Percentiles rank a stretch among this genome's conserved stretches.
phyloP scores from a whole-genome alignment of 1,284 basidiomycete genomes.

The Golubevia sp. region DNA sequence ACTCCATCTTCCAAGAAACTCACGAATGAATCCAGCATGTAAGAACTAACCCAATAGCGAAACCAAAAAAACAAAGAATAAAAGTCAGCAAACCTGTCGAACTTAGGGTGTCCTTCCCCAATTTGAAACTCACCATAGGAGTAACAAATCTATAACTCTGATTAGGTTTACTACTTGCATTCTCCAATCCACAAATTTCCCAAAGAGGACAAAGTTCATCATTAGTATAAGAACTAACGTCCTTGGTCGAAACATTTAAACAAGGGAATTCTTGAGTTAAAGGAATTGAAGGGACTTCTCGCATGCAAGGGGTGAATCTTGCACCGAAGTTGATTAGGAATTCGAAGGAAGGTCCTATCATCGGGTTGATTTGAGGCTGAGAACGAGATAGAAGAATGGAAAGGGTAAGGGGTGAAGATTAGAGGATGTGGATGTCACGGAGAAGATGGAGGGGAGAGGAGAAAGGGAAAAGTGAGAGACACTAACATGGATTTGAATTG shows the following conservation, averaged over 20 bases:
- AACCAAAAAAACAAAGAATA: no score
- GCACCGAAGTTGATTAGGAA: slow-evolving; percentile 60
- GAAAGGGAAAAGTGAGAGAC: neutral
- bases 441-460: no score
- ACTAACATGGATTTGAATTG: slow-evolving; percentile 36
- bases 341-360: slow-evolving; percentile 58
- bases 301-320: slow-evolving; percentile 60
- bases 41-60: slow-evolving; percentile 26
- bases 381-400: slow-evolving; percentile 9
- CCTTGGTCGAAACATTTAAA: slow-evolving; percentile 16
- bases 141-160: slow-evolving; percentile 52
- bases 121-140: slow-evolving; percentile 43
- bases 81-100: no score
- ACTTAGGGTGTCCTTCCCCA: no score
- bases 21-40: slow-evolving; percentile 53
- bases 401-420: slow-evolving; percentile 10
- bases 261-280: slow-evolving; percentile 45
- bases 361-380: slow-evolving; percentile 47
- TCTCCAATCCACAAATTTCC: slow-evolving; percentile 43
- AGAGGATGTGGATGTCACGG: slow-evolving; percentile 45
- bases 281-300: slow-evolving; percentile 34
- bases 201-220: slow-evolving; percentile 41
- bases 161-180: slow-evolving; percentile 26
- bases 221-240: slow-evolving; percentile 14
- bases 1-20: neutral